These are phyloP conservation scores for Mycosphaerelloides madeirae DNA, from an alignment of 2,329 filamentous ascomycete genomes.

Conservation along the genomic window DNA sequence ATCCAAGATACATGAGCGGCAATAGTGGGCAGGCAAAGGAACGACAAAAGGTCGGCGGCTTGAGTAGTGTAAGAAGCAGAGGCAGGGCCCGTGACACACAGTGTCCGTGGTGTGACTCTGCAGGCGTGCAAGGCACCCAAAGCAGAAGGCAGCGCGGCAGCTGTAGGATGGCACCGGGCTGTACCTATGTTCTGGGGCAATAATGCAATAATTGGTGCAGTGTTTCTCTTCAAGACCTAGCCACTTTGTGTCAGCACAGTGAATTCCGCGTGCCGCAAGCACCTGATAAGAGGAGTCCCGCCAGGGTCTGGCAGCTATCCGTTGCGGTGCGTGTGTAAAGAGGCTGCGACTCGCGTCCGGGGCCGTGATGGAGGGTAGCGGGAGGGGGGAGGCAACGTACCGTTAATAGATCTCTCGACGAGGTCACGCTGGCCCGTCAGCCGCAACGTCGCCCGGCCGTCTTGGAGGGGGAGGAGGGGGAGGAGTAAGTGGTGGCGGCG, in stretches of 20 bases:
- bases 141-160: constrained; percentile 4
- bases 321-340: constrained; percentile 2
- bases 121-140: constrained; percentile 8
- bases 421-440: too few relatives aligned
- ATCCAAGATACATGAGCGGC: constrained; percentile 18
- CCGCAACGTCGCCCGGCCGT: too few relatives aligned
- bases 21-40: constrained; percentile 9
- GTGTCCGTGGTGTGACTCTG: constrained; percentile 14
- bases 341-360: too few relatives aligned
- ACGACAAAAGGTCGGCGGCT: constrained; percentile 9
- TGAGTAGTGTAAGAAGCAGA: constrained; percentile 1
- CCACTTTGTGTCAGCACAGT: constrained; percentile 2
- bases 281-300: constrained; percentile 8
- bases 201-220: too few relatives aligned
- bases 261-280: constrained; percentile 8
- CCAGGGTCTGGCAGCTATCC: not conserved
- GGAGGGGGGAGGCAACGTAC: too few relatives aligned
- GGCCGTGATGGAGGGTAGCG: too few relatives aligned
- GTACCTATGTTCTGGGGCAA: not conserved
- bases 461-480: too few relatives aligned
- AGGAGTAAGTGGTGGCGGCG: too few relatives aligned
- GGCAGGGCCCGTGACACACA: constrained; percentile 12
- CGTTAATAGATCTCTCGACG: too few relatives aligned
- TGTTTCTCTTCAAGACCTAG: not conserved
- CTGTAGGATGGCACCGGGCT: constrained; percentile 4